These are phyloP conservation scores for Lachancea mirantina DNA, from an alignment of 805 yeast genomes.

Conservation along the genomic window DNA sequence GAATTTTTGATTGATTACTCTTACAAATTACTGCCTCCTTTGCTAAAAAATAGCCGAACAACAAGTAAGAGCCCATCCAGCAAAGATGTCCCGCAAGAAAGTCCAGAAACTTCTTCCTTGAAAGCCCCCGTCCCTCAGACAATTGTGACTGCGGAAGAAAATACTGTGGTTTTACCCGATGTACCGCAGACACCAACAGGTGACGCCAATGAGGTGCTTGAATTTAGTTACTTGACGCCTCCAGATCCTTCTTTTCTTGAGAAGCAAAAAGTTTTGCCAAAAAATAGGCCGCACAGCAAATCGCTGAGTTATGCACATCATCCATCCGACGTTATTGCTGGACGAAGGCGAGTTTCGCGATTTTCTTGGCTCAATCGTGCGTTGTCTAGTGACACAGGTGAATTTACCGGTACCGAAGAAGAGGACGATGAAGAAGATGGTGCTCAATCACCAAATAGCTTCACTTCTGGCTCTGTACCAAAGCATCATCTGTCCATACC, in stretches of 20 bases:
- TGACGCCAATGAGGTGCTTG: background rate
- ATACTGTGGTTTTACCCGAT: background rate
- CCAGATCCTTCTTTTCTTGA: constrained; percentile 10
- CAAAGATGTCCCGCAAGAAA: background rate
- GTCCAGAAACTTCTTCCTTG: background rate
- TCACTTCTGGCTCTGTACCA: constrained; percentile 12
- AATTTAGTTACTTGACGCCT: constrained; percentile 4
- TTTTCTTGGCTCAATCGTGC: constrained; percentile 28
- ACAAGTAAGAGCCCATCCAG: constrained; percentile 12
- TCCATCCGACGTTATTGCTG: constrained; percentile 29
- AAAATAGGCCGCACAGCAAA: constrained; percentile 27
- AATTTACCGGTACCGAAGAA: constrained; percentile 25
- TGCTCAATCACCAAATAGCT: constrained; percentile 16
- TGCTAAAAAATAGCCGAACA: constrained; percentile 29
- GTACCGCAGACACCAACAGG: constrained; percentile 8
- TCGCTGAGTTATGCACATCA: constrained; percentile 27
- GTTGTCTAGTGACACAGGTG: constrained; percentile 27
- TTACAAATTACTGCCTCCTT: constrained; percentile 62
- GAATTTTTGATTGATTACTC: constrained; percentile 86
- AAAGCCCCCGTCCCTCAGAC: constrained; percentile 4
- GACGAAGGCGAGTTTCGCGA: constrained; percentile 21
- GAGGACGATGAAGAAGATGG: constrained; percentile 26
- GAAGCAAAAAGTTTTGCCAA: constrained; percentile 1
- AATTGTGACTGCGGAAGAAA: background rate
- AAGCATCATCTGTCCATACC: constrained; percentile 15